phyloP scores from a whole-genome alignment of 176 grass and related monocot genomes.

The Rhynchospora breviuscula region DNA sequence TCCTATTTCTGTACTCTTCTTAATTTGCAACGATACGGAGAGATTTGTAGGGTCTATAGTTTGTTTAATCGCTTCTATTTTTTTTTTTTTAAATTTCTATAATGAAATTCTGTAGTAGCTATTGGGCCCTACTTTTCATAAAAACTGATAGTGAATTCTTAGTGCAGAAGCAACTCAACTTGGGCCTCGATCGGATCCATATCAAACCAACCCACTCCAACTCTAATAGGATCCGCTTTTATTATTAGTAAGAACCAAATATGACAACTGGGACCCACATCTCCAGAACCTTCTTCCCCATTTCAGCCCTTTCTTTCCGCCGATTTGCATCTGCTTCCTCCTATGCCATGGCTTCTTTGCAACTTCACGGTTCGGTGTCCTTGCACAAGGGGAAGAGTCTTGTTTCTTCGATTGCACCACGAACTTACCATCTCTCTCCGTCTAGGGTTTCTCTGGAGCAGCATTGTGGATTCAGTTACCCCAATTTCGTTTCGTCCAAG shows the following conservation, averaged over 20 bases:
- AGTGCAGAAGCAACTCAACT: neutral
- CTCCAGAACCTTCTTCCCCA: neutral
- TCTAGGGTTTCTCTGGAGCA: neutral
- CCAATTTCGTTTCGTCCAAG: neutral
- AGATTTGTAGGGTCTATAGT: neutral
- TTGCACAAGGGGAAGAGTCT: neutral
- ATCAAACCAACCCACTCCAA: neutral
- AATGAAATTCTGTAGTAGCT: neutral
- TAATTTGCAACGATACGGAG: neutral
- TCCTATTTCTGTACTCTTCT: neutral
- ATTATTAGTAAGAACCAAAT: neutral
- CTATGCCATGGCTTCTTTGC: neutral
- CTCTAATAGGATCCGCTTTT: neutral
- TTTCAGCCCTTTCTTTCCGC: neutral
- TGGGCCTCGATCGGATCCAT: neutral
- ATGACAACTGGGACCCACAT: neutral
- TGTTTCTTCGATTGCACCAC: neutral
- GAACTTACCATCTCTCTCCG: neutral
- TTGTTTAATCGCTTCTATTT: neutral
- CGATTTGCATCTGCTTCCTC: neutral
- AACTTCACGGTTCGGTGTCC: neutral
- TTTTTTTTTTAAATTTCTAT: neutral
- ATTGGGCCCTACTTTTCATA: neutral
- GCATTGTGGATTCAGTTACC: neutral
- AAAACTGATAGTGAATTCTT: too few species aligned